Conservation (phyloP, 495 filamentous ascomycete species). For the Hyphodiscus hymeniophilus region DNA sequence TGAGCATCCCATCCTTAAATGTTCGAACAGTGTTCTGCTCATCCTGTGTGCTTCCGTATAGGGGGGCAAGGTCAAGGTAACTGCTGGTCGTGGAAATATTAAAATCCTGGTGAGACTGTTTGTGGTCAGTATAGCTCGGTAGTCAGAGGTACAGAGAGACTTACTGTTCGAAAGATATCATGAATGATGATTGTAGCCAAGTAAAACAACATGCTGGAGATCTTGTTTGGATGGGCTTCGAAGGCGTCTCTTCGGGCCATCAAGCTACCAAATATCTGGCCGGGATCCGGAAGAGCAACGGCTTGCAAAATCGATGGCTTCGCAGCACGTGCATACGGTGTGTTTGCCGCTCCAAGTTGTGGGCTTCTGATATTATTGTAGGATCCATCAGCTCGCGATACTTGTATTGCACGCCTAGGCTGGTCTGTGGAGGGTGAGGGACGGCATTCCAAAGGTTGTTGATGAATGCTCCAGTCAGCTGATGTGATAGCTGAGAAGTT, state of each 20-base stretch:
- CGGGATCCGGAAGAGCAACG: slow-evolving; percentile 64
- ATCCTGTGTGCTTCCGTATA: slow-evolving; percentile 74
- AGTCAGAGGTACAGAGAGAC: not conserved
- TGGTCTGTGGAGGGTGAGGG: slow-evolving; percentile 41
- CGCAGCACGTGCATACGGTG: slow-evolving; percentile 66
- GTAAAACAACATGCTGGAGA: slow-evolving; percentile 85
- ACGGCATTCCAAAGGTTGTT: slow-evolving; percentile 61
- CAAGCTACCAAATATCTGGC: slow-evolving; percentile 59
- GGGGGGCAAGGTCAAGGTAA: slow-evolving; percentile 75
- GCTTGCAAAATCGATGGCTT: slow-evolving; percentile 54
- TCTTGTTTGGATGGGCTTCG: slow-evolving; percentile 35
- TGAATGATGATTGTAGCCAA: slow-evolving; percentile 88
- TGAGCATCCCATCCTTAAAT: slow-evolving; percentile 74
- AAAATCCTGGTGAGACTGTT: slow-evolving; percentile 33
- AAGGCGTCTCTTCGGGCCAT: slow-evolving; percentile 39
- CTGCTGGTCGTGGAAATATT: slow-evolving; percentile 67
- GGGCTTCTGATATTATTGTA: slow-evolving; percentile 58
- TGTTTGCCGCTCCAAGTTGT: slow-evolving; percentile 51
- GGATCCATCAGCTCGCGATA: slow-evolving; percentile 67
- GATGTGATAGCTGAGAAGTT: slow-evolving; percentile 24
- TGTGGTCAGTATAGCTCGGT: slow-evolving; percentile 1
- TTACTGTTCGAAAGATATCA: slow-evolving; percentile 40
- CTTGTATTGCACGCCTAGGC: slow-evolving; percentile 39
- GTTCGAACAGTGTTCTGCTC: slow-evolving; percentile 72
- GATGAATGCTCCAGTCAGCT: slow-evolving; percentile 60